Percentiles rank a stretch among this genome's conserved stretches.
phyloP scores from a whole-genome alignment of 2,329 filamentous ascomycete genomes.

The Ophiocordyceps sinensis region DNA sequence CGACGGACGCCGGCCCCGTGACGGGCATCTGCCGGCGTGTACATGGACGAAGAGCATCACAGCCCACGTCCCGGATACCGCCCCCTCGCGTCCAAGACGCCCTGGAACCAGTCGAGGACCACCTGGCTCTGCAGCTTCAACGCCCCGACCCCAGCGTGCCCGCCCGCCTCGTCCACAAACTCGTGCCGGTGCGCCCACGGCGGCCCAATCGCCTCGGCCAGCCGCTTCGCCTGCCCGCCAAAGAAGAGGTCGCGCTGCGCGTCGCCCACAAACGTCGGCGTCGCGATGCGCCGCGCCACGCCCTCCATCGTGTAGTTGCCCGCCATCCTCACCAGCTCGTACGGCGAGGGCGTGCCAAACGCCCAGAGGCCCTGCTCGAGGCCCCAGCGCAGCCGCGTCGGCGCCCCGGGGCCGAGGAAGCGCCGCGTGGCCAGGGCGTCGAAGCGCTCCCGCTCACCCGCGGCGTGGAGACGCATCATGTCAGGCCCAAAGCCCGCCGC shows the following conservation, averaged over 20 bases:
- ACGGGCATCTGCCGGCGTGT: too few species aligned
- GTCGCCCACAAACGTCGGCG: constrained; percentile 10
- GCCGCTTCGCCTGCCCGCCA: constrained; percentile 4
- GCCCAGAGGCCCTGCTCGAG: constrained; percentile 13
- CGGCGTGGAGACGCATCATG: constrained; percentile 1
- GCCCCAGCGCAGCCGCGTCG: constrained; percentile 9
- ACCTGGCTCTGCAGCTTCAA: constrained; percentile 6
- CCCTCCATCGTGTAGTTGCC: constrained; percentile 7
- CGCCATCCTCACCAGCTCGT: constrained; percentile 7
- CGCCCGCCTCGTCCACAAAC: constrained; percentile 3
- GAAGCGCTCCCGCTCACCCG: constrained; percentile 6
- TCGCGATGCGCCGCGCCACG: constrained; percentile 7
- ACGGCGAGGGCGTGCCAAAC: constrained; percentile 11
- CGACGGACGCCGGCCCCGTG: too few species aligned
- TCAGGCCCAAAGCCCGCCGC: constrained; percentile 1
- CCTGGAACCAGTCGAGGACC: constrained; percentile 8
- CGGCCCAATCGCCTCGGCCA: constrained; percentile 4
- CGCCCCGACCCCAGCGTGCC: constrained; percentile 8
- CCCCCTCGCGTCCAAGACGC: not conserved
- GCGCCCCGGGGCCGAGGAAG: constrained; percentile 1
- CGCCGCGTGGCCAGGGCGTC: constrained; percentile 5
- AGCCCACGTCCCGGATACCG: too few species aligned
- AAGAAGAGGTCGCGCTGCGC: constrained; percentile 9
- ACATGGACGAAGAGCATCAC: too few species aligned
- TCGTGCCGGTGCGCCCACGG: constrained; percentile 3